Base-by-base conservation (phyloP, 2,329 filamentous ascomycete genomes). In the Aureobasidium sp. region DNA sequence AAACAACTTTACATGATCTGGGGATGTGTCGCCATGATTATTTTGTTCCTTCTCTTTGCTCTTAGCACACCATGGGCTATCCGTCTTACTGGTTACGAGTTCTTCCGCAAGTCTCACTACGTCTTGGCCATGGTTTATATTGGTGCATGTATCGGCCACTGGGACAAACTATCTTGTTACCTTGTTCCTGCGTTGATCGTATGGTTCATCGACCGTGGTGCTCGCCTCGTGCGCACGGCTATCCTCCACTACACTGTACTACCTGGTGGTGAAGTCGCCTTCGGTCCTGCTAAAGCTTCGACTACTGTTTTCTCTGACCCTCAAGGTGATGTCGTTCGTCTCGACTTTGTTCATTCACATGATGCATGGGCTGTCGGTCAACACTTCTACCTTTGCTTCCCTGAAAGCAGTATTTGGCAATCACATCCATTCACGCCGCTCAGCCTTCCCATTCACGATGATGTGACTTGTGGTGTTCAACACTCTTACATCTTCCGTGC, bases 61-160 rank as follows among this genome's bases (percentile, higher is more conserved):
- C 76, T 88, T 53, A 86, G 85, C 63, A 81, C 81, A 0, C 77
- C 79, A 15, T 79, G 78, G 70, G 85, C 79, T 0, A 87, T 91
- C 61, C 79, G 81, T 8, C 72, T 81, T 48, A 90, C 86, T 0
- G 89, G 89, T 3, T 90, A 92, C 71, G 89, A 91, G 68, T 85
- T 88, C 73, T 91, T 91, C 78, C 81, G 87, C 63, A 90, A 90
- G 70, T 75, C 82, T 0, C 88, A 91, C 69, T 90, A 90, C 67
- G 77, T 90, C 11, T 76, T 91, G 2, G 89, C 88, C 10, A 84
- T 88, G 76, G 72, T 91, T 3, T 92, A 90, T 71, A 82, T 91
- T 15, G 89, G 86, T 3, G 87, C 87, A 3, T 88, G 87, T 72
- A 90, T 87, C 81, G 88, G 81, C 1, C 89, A 92, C 69, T 92